Percentiles rank a stretch among this genome's conserved stretches.
Evolutionary conservation across 2,329 filamentous ascomycete species (phyloP).

Genomic region (Claviceps digitariae): DNA sequence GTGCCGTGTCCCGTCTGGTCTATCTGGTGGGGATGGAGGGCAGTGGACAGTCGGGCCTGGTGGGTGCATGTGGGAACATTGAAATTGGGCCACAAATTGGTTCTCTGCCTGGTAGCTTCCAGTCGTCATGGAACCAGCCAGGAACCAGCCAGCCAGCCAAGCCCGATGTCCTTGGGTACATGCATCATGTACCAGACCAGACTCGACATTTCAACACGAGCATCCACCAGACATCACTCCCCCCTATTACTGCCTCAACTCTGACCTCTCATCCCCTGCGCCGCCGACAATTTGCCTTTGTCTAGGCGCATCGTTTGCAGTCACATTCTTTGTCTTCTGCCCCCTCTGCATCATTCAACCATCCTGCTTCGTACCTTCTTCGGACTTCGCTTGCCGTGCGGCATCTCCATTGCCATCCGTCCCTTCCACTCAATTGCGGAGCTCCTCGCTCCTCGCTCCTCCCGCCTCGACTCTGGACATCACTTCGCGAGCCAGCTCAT

Average conservation of each 20-base stretch:
- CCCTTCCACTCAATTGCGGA: constrained; percentile 1
- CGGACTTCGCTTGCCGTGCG: constrained; percentile 3
- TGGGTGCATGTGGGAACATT: too few species aligned
- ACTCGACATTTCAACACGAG: too few species aligned
- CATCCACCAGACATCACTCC: background rate
- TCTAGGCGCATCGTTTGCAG: background rate
- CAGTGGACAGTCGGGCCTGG: too few species aligned
- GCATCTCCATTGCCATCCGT: background rate
- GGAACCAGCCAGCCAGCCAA: too few species aligned
- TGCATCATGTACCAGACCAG: too few species aligned
- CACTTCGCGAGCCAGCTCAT: background rate
- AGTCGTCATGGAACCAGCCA: too few species aligned
- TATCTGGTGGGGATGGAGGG: too few species aligned
- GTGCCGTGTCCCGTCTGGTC: too few species aligned
- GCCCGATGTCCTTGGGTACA: background rate
- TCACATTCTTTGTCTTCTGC: background rate
- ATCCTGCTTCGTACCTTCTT: background rate
- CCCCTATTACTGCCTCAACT: background rate
- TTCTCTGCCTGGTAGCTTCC: too few species aligned
- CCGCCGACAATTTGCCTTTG: background rate
- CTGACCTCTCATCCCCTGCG: background rate
- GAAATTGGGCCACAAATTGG: background rate
- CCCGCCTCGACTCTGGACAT: background rate
- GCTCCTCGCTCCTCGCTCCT: constrained; percentile 3
- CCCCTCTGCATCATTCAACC: background rate